A percentile compares a stretch with the other conserved stretches of the same genome.
Conservation (phyloP, 371 early-diverging fungal genomes). For the Mucor velutinosus region DNA sequence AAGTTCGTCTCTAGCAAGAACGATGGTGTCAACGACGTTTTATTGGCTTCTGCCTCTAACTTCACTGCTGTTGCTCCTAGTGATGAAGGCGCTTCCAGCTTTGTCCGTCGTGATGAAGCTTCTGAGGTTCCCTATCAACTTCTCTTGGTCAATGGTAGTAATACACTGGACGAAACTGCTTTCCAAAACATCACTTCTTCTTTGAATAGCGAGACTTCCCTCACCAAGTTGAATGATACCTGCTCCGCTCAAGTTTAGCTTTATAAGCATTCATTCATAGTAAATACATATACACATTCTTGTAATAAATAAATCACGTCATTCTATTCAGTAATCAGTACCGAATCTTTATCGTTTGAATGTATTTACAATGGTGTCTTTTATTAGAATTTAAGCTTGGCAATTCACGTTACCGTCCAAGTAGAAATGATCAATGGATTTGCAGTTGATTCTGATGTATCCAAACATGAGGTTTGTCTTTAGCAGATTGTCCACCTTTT, state of each 20-base stretch:
- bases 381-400: not conserved
- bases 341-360: too few species aligned
- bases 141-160: not conserved
- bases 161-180: not conserved
- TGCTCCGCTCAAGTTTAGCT: not conserved
- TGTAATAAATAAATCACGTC: not conserved
- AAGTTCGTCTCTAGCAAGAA: not conserved
- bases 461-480: slow-evolving; percentile 12
- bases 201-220: not conserved
- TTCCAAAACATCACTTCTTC: slow-evolving; percentile 1
- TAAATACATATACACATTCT: not conserved
- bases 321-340: not conserved
- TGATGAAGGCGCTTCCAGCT: not conserved
- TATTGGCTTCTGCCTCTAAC: slow-evolving; percentile 1
- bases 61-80: not conserved
- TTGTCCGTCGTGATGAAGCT: not conserved
- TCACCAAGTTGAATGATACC: not conserved
- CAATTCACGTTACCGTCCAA: slow-evolving; percentile 8
- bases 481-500: not conserved
- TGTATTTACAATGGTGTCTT: not conserved
- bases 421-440: not conserved
- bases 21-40: not conserved
- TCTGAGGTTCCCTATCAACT: not conserved
- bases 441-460: slow-evolving; percentile 11
- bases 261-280: not conserved